phyloP scores from a whole-genome alignment of 2,329 filamentous ascomycete species.

The Rugonectria rugulosa region DNA sequence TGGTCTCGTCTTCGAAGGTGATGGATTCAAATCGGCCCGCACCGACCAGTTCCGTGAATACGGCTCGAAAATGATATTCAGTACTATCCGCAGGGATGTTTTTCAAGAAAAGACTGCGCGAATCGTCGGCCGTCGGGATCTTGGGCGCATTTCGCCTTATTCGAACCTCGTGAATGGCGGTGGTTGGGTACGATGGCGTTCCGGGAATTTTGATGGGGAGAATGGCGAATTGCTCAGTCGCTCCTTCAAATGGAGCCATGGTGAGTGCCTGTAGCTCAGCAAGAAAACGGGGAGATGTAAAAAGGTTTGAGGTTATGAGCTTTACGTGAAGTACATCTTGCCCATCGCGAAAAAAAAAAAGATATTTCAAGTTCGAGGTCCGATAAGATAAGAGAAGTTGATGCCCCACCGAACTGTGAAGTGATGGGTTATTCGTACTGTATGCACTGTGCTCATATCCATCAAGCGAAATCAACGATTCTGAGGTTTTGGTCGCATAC shows the following conservation, averaged over 20 bases:
- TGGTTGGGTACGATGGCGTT: constrained; percentile 66
- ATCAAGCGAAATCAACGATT: too few species aligned
- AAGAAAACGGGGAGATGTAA: too few species aligned
- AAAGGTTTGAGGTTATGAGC: too few species aligned
- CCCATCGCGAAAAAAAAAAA: too few species aligned
- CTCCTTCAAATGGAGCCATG: constrained; percentile 41
- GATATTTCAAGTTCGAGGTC: too few species aligned
- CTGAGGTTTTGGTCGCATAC: too few species aligned
- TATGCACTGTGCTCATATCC: too few species aligned
- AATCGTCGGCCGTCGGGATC: constrained; percentile 74
- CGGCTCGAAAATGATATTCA: constrained; percentile 74
- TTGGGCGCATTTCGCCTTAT: constrained; percentile 84
- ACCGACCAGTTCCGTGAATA: constrained; percentile 79
- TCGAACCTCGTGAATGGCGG: constrained; percentile 83
- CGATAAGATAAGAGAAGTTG: too few species aligned
- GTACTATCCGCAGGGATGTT: constrained; percentile 89
- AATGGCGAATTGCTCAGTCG: constrained; percentile 67
- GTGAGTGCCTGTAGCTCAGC: neutral
- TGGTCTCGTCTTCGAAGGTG: constrained; percentile 72
- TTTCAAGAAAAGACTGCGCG: constrained; percentile 86
- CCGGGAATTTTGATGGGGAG: constrained; percentile 73
- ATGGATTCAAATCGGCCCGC: constrained; percentile 81
- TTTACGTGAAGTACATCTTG: too few species aligned
- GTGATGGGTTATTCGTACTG: too few species aligned
- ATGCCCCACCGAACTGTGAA: too few species aligned